These are phyloP conservation scores for Aspergillus saccharolyticus DNA, from an alignment of 495 filamentous ascomycete species.

Conservation along the genomic window DNA sequence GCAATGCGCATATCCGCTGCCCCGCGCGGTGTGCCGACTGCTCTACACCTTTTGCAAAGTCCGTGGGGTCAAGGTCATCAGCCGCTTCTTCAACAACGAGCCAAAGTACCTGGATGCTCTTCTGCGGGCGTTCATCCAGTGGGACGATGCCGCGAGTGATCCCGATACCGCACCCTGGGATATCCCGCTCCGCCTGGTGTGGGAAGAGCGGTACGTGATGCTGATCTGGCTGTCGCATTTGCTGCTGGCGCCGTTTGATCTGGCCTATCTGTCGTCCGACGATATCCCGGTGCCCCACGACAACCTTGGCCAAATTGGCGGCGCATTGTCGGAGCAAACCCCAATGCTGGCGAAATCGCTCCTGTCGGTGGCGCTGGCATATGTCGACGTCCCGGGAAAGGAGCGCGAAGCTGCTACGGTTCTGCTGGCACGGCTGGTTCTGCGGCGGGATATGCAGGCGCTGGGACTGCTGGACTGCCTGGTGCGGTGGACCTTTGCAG, in stretches of 20 bases:
- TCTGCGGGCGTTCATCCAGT: constrained; percentile 58
- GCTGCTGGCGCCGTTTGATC: constrained; percentile 86
- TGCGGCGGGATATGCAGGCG: constrained; percentile 81
- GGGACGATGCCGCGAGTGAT: constrained; percentile 29
- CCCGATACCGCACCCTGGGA: constrained; percentile 6
- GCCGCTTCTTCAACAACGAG: constrained; percentile 84
- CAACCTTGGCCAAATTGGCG: constrained; percentile 17
- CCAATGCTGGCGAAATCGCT: constrained; percentile 69
- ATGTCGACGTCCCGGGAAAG: constrained; percentile 71
- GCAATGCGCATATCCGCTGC: constrained; percentile 48
- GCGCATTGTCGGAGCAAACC: constrained; percentile 35
- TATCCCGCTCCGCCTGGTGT: constrained; percentile 45
- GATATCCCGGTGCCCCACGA: constrained; percentile 32
- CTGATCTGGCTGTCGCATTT: constrained; percentile 92
- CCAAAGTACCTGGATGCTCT: constrained; percentile 75
- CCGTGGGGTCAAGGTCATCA: constrained; percentile 85
- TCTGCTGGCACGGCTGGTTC: constrained; percentile 73
- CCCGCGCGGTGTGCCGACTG: constrained; percentile 67
- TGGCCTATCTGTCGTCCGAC: constrained; percentile 73
- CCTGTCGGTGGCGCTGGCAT: constrained; percentile 62
- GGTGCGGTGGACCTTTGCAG: constrained; percentile 61
- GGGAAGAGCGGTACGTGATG: constrained; percentile 86
- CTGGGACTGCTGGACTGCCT: constrained; percentile 62
- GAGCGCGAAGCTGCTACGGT: constrained; percentile 80
- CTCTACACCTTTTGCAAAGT: constrained; percentile 94